phyloP scores from a whole-genome alignment of 345 rosid species.

The Arabidopsis thaliana region TAIR10.1 NC_003071.7:18874001-18874500 shows the following conservation, averaged over 20 bases:
- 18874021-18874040: slow-evolving; percentile 21
- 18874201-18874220: neutral
- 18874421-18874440: slow-evolving; percentile 32
- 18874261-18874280: slow-evolving; percentile 32
- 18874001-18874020: slow-evolving; percentile 46
- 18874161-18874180: slow-evolving; percentile 21
- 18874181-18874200: neutral
- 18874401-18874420: slow-evolving; percentile 21
- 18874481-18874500: neutral
- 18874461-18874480: slow-evolving; percentile 23
- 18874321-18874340: slow-evolving; percentile 36
- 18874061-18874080: slow-evolving; percentile 20
- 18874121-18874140: slow-evolving; percentile 24
- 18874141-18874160: neutral
- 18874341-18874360: slow-evolving; percentile 37
- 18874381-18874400: slow-evolving; percentile 15
- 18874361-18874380: slow-evolving; percentile 40
- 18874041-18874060: slow-evolving; percentile 40
- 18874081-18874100: neutral
- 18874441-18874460: slow-evolving; percentile 33
- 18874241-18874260: slow-evolving; percentile 26
- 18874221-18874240: slow-evolving; percentile 31
- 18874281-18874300: slow-evolving; percentile 44
- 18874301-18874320: slow-evolving; percentile 38
- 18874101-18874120: slow-evolving; percentile 13